Evolutionary conservation across 1,139 yeast species (phyloP).

Genomic region (Kodamaea alishanica): DNA sequence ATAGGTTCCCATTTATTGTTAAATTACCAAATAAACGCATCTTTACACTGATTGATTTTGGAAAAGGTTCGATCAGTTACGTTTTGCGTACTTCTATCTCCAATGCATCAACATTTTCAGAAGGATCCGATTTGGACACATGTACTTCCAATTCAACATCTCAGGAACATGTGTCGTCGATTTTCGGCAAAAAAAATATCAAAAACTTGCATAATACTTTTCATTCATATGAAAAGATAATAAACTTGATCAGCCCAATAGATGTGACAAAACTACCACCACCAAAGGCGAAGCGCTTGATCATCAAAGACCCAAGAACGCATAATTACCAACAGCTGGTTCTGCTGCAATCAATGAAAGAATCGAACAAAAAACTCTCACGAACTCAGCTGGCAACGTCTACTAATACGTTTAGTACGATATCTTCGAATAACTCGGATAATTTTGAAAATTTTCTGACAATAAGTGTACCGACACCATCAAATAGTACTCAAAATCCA

Average conservation of each 20-base stretch:
- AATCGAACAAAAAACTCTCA: constrained; percentile 18
- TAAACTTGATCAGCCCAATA: constrained; percentile 66
- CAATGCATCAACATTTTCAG: constrained; percentile 16
- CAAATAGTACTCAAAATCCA: constrained; percentile 4
- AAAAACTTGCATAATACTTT: constrained; percentile 23
- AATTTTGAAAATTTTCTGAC: constrained; percentile 2
- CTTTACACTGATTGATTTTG: constrained; percentile 76
- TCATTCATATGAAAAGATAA: constrained; percentile 49
- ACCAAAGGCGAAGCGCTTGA: constrained; percentile 64
- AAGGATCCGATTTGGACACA: constrained; percentile 7
- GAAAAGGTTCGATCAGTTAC: constrained; percentile 78
- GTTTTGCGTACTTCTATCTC: constrained; percentile 55
- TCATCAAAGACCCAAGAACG: constrained; percentile 47
- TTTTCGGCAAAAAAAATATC: neutral
- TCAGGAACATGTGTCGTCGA: too few relatives aligned
- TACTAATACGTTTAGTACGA: constrained; percentile 32
- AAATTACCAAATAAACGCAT: constrained; percentile 69
- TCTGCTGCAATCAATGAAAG: constrained; percentile 9
- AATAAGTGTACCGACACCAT: constrained; percentile 2
- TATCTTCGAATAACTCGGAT: constrained; percentile 38
- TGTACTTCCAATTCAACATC: constrained; percentile 3
- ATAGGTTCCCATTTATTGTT: constrained; percentile 80
- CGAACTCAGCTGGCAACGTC: constrained; percentile 43
- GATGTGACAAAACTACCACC: constrained; percentile 65
- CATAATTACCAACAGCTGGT: neutral